Conservation (phyloP, 2,329 filamentous ascomycete species). For the Plenodomus lindquistii region DNA sequence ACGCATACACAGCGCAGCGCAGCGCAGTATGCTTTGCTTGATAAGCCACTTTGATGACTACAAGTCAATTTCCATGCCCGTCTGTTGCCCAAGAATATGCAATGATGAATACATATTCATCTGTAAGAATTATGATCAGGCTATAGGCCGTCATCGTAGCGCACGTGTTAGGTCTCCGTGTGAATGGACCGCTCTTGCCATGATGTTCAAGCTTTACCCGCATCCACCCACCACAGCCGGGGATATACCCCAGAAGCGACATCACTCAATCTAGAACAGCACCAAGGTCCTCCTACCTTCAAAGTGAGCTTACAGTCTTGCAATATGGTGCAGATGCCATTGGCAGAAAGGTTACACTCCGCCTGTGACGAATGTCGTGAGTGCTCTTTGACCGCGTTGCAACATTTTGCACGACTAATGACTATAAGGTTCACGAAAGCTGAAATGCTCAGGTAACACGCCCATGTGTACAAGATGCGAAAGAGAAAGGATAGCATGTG, state of each 20-base stretch:
- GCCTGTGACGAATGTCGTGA: conserved; percentile 45
- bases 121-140: background rate
- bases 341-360: conserved; percentile 34
- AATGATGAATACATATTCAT: background rate
- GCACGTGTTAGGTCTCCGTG: background rate
- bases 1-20: no score
- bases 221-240: background rate
- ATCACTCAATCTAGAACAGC: background rate
- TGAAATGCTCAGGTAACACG: conserved; percentile 53
- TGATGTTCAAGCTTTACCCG: background rate
- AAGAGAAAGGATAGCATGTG: conserved; percentile 47
- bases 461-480: conserved; percentile 50
- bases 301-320: background rate
- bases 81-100: background rate
- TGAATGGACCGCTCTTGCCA: background rate
- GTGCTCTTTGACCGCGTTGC: conserved; percentile 10
- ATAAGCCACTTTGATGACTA: no score
- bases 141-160: background rate
- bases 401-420: background rate
- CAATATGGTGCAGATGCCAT: conserved; percentile 20
- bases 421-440: conserved; percentile 50
- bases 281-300: no score
- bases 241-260: no score
- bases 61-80: no score
- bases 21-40: no score